Conservation (phyloP, 805 yeast species). For the Kurtzmaniella cleridarum region DNA sequence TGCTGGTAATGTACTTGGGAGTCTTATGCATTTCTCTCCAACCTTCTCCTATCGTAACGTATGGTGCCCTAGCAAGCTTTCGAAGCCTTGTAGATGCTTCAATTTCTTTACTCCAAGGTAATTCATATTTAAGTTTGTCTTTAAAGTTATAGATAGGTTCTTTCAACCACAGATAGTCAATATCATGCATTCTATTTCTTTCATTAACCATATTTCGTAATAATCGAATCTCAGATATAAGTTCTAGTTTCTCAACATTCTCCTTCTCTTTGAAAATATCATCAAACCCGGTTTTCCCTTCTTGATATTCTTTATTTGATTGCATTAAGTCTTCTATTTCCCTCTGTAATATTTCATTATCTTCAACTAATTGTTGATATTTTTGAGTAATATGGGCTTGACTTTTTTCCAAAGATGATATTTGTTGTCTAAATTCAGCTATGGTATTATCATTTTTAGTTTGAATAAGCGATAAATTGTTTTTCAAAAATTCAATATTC, state of each 20-base stretch:
- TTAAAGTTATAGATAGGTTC: constrained; percentile 1
- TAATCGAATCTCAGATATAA: constrained; percentile 41
- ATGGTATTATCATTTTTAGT: constrained; percentile 23
- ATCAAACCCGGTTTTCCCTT: constrained; percentile 22
- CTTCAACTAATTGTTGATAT: constrained; percentile 12
- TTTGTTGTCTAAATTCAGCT: constrained; percentile 9
- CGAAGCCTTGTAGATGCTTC: too few species aligned
- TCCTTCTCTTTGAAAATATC: constrained; percentile 28
- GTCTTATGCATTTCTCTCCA: too few species aligned
- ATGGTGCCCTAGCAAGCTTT: too few species aligned
- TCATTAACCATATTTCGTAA: constrained; percentile 29
- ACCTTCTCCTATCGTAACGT: too few species aligned
- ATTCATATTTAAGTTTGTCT: too few species aligned
- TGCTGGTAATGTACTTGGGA: too few species aligned
- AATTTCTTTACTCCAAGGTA: too few species aligned
- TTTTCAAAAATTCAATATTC: constrained; percentile 41
- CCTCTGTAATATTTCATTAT: constrained; percentile 15
- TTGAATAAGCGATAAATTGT: constrained; percentile 32
- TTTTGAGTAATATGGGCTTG: constrained; percentile 13
- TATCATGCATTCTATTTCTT: too few species aligned
- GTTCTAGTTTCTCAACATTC: constrained; percentile 24
- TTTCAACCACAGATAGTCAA: constrained; percentile 16
- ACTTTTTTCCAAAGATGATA: constrained; percentile 12
- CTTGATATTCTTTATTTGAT: constrained; percentile 8
- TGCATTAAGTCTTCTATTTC: constrained; percentile 24